These are phyloP conservation scores for Penicillium daleae DNA, from an alignment of 495 filamentous ascomycete species.

Conservation along the genomic window DNA sequence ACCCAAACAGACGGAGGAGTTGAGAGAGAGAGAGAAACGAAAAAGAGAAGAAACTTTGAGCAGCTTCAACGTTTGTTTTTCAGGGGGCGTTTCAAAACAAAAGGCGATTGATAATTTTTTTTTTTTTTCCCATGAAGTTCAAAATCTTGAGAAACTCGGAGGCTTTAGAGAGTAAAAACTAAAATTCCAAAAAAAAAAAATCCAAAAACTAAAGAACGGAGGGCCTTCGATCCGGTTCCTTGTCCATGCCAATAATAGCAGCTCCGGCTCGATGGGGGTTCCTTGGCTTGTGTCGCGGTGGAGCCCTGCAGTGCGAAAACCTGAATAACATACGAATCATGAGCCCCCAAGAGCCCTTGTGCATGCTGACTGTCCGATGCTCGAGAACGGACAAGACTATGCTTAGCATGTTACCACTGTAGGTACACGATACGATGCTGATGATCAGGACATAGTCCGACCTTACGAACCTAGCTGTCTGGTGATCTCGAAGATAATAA, in stretches of 20 bases:
- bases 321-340: slow-evolving; percentile 9
- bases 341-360: slow-evolving; percentile 3
- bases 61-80: too few relatives aligned
- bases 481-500: background rate
- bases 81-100: background rate
- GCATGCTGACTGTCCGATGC: slow-evolving; percentile 1
- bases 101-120: background rate
- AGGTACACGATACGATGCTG: too few relatives aligned
- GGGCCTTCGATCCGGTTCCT: slow-evolving; percentile 26
- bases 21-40: slow-evolving; percentile 8
- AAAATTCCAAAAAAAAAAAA: too few relatives aligned
- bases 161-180: background rate
- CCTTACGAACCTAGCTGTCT: background rate
- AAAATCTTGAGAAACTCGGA: background rate
- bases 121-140: background rate
- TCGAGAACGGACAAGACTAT: background rate
- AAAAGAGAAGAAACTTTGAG: slow-evolving; percentile 5
- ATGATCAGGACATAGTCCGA: too few relatives aligned
- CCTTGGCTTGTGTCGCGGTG: slow-evolving; percentile 21
- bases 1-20: background rate
- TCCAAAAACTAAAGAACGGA: background rate
- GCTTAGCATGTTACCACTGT: too few relatives aligned
- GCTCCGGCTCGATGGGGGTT: slow-evolving; percentile 14
- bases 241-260: slow-evolving; percentile 30
- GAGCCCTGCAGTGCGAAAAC: slow-evolving; percentile 11